Conservation (phyloP, 345 rosid species). For the Heritiera littoralis region DNA sequence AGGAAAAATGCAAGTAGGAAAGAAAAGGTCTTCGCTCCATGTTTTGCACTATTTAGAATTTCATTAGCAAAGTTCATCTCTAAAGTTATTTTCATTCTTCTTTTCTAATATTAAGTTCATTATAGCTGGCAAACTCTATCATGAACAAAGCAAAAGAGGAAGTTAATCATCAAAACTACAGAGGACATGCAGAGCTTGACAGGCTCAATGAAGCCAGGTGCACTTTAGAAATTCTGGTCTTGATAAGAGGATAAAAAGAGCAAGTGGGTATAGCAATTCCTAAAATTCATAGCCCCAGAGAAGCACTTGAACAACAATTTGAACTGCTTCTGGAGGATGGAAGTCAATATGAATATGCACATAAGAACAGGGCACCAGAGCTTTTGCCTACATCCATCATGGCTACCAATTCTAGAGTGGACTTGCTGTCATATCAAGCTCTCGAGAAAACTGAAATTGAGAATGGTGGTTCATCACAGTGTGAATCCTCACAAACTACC, state of each 20-base stretch:
- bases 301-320: background rate
- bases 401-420: background rate
- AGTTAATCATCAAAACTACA: background rate
- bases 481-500: background rate
- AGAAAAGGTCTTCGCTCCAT: conserved; percentile 30
- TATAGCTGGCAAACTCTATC: background rate
- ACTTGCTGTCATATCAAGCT: background rate
- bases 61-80: background rate
- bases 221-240: background rate
- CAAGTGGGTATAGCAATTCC: background rate
- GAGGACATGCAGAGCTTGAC: conserved; percentile 6
- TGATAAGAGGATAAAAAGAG: background rate
- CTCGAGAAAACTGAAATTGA: background rate
- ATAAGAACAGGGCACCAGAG: no score
- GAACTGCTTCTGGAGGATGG: no score
- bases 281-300: background rate
- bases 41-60: conserved; percentile 30
- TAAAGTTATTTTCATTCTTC: background rate
- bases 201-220: background rate
- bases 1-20: no score
- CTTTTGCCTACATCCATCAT: no score
- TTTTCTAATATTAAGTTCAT: background rate
- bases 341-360: no score
- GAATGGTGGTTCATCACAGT: background rate
- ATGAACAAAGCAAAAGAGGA: background rate